A percentile compares a stretch with the other conserved stretches of the same genome.
Conservation (phyloP, 106 monocot genomes). For the Phalaenopsis equestris region DNA sequence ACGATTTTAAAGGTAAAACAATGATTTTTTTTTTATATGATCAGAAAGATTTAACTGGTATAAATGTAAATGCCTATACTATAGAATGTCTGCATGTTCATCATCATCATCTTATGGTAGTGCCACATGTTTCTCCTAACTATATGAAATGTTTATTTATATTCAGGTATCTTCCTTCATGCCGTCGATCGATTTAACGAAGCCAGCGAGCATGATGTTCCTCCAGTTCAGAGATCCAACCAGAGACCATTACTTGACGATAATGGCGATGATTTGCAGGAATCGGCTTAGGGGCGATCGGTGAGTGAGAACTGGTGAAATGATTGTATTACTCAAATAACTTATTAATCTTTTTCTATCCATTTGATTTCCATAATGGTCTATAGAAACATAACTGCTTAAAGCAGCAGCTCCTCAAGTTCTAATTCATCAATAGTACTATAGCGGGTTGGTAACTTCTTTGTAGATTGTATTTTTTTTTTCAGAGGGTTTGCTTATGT, state of each 20-base stretch:
- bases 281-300: background rate
- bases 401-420: no score
- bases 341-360: background rate
- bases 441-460: no score
- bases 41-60: no score
- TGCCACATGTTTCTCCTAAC: background rate
- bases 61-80: no score
- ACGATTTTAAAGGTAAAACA: no score
- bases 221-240: slow-evolving; percentile 33
- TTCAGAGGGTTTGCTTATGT: no score
- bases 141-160: background rate
- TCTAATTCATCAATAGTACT: no score
- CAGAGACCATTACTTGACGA: slow-evolving; percentile 31
- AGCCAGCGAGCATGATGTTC: slow-evolving; percentile 38
- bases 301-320: background rate
- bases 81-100: no score
- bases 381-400: no score
- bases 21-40: no score
- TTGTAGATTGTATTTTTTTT: no score
- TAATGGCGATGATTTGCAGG: background rate
- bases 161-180: slow-evolving; percentile 63
- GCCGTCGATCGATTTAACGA: slow-evolving; percentile 80
- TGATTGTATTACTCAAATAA: background rate
- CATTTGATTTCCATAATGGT: no score
- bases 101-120: background rate